Percentiles rank a stretch among this genome's conserved stretches.
Evolutionary conservation across 2,329 filamentous ascomycete genomes (phyloP).

Genomic region (Alternaria conjuncta): DNA sequence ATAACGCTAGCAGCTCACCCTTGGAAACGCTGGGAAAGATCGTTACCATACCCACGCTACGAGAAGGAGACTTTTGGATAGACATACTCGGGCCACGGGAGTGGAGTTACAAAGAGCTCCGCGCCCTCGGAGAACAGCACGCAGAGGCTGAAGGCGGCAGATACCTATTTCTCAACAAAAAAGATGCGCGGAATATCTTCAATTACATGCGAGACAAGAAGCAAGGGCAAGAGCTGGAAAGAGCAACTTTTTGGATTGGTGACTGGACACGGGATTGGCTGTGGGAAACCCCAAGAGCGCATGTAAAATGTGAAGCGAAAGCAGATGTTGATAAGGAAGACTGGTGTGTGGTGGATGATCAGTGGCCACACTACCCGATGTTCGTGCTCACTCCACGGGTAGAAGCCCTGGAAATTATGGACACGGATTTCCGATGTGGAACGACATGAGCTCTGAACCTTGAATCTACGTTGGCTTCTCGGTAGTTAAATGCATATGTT

Average conservation of each 20-base stretch:
- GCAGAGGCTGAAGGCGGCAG: background rate
- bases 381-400: background rate
- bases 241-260: slow-evolving; percentile 19
- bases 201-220: slow-evolving; percentile 13
- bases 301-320: slow-evolving; percentile 13
- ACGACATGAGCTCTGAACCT: background rate
- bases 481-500: background rate
- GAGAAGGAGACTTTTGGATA: slow-evolving; percentile 15
- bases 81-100: slow-evolving; percentile 1
- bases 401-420: background rate
- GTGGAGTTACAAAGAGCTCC: background rate
- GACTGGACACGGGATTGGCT: slow-evolving; percentile 12
- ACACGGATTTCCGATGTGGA: background rate
- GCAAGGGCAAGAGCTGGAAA: slow-evolving; percentile 1
- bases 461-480: background rate
- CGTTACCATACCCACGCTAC: slow-evolving; percentile 9
- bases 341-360: slow-evolving; percentile 3
- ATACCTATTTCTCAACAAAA: slow-evolving; percentile 1
- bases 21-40: slow-evolving; percentile 10
- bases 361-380: slow-evolving; percentile 5
- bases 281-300: background rate
- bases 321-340: background rate
- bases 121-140: slow-evolving; percentile 8
- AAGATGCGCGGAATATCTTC: slow-evolving; percentile 15
- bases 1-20: slow-evolving; percentile 21